phyloP scores from a whole-genome alignment of 2,329 filamentous ascomycete genomes.

The Aspergillus costaricaensis region DNA sequence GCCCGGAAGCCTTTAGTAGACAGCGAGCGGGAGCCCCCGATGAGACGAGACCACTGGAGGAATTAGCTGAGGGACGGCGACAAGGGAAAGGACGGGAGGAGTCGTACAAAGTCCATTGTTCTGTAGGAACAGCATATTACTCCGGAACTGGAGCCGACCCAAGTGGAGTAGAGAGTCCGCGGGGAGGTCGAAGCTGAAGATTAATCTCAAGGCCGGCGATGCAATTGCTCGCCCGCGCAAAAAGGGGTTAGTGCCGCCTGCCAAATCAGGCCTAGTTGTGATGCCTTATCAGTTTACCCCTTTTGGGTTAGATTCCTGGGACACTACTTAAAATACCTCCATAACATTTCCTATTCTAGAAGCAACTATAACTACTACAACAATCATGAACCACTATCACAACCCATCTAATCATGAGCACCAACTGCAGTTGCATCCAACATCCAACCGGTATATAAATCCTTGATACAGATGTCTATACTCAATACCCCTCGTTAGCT shows the following conservation, averaged over 20 bases:
- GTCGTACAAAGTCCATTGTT: constrained; percentile 51
- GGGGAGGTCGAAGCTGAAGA: constrained; percentile 15
- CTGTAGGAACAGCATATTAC: constrained; percentile 34
- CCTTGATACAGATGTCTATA: background rate
- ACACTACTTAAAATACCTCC: too few species aligned
- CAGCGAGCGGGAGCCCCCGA: constrained; percentile 56
- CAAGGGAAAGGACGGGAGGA: background rate
- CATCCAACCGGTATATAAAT: background rate
- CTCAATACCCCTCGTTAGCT: background rate
- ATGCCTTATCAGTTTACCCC: background rate
- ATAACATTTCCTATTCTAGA: too few species aligned
- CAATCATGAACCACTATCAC: background rate
- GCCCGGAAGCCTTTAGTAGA: constrained; percentile 51
- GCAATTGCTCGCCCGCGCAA: background rate
- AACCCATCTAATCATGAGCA: background rate
- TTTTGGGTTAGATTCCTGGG: background rate
- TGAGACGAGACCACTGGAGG: constrained; percentile 60
- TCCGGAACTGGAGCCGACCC: constrained; percentile 17
- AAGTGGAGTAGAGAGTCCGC: constrained; percentile 8
- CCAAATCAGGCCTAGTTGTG: constrained; percentile 13
- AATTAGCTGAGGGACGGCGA: background rate
- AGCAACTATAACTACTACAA: too few species aligned
- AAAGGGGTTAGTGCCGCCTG: background rate
- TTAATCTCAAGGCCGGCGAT: background rate
- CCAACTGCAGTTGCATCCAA: too few species aligned